Conservation (phyloP, 148 eudicot genomes). For the Cornus florida region DNA sequence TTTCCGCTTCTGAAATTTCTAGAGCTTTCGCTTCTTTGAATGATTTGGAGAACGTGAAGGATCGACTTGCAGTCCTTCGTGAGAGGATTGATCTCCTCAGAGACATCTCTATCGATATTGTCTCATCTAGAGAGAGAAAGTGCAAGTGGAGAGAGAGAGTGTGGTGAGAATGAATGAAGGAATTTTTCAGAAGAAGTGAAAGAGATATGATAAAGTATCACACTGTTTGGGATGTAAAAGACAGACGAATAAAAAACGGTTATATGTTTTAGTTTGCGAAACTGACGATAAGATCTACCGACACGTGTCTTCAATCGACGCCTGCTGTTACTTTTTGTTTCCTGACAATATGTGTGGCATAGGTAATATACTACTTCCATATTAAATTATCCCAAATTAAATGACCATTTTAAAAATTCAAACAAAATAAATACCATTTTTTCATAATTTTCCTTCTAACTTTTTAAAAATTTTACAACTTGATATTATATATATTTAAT, state of each 20-base stretch:
- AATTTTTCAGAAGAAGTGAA: background rate
- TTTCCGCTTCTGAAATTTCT: background rate
- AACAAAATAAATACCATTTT: too few relatives aligned
- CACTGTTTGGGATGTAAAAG: background rate
- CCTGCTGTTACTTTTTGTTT: background rate
- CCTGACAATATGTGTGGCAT: background rate
- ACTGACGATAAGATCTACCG: background rate
- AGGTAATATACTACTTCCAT: too few relatives aligned
- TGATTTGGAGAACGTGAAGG: slow-evolving; percentile 57
- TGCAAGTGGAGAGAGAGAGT: slow-evolving; percentile 1
- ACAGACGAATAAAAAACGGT: background rate
- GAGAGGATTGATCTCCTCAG: slow-evolving; percentile 54
- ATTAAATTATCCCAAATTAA: too few relatives aligned
- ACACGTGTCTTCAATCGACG: background rate
- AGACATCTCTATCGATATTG: slow-evolving; percentile 42
- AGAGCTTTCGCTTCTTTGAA: slow-evolving; percentile 24
- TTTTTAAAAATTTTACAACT: too few relatives aligned
- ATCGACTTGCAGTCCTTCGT: slow-evolving; percentile 46
- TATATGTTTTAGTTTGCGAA: too few relatives aligned
- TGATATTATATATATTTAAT: too few relatives aligned
- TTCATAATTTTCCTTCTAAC: too few relatives aligned
- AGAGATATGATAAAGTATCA: background rate
- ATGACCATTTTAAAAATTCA: too few relatives aligned
- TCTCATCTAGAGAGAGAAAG: slow-evolving; percentile 29
- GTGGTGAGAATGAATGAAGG: background rate